phyloP scores from a whole-genome alignment of 164 flowering plant genomes.

The Euptelea pleiosperma region DNA sequence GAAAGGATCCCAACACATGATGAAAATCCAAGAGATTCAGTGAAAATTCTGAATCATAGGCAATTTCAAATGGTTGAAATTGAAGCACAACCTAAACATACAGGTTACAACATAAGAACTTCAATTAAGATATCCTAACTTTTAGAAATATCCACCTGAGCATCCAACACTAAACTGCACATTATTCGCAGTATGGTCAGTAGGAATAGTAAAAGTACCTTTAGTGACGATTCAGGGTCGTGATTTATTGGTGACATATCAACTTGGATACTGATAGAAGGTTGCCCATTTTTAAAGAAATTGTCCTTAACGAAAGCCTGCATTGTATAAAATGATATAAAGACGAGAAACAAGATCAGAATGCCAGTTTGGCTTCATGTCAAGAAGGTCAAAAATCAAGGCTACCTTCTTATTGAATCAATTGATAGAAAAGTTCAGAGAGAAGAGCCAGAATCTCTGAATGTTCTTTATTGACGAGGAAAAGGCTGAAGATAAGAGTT shows the following conservation, averaged over 20 bases:
- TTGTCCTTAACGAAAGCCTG: slow-evolving; percentile 32
- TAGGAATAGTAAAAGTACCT: slow-evolving; percentile 38
- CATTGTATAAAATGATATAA: not conserved
- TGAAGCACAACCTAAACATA: slow-evolving; percentile 52
- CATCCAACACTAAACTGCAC: not conserved
- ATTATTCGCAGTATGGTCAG: not conserved
- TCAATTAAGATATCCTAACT: not conserved
- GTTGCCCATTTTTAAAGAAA: slow-evolving; percentile 18
- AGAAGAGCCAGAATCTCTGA: not conserved
- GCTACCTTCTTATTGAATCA: not conserved
- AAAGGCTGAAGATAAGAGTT: too few species aligned
- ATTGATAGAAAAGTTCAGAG: not conserved
- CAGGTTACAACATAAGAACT: slow-evolving; percentile 5
- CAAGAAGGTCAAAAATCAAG: not conserved
- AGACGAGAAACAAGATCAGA: not conserved
- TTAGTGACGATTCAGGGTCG: slow-evolving; percentile 44
- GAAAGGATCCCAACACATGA: slow-evolving; percentile 34
- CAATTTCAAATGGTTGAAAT: slow-evolving; percentile 59
- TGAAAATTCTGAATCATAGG: slow-evolving; percentile 43
- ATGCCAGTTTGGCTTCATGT: not conserved
- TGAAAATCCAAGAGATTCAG: slow-evolving; percentile 41
- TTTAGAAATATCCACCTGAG: not conserved
- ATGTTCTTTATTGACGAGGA: not conserved
- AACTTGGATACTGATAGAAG: slow-evolving; percentile 43
- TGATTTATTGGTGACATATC: slow-evolving; percentile 30